These are phyloP conservation scores for Cotoneaster glaucophyllus DNA, from an alignment of 306 rosid species.

Conservation along the genomic window DNA sequence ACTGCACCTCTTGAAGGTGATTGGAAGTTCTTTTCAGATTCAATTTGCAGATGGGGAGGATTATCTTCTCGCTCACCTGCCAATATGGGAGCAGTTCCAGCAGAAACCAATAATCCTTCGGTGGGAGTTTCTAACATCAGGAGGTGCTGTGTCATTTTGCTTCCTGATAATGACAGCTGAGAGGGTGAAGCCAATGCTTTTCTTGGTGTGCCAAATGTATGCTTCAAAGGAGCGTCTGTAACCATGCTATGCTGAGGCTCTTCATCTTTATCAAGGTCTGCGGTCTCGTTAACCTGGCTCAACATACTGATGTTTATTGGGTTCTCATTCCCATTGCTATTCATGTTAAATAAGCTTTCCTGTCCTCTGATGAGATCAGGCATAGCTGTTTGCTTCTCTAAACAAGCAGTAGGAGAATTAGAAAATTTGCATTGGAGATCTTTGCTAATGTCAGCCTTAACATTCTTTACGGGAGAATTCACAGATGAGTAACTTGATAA, in stretches of 20 bases:
- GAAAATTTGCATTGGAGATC: constrained; percentile 25
- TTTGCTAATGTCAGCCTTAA: constrained; percentile 13
- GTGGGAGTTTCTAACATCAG: constrained; percentile 18
- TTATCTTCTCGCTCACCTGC: constrained; percentile 8
- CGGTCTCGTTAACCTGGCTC: constrained; percentile 30
- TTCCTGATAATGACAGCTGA: constrained; percentile 24
- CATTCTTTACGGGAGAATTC: constrained; percentile 25
- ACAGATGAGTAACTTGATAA: constrained; percentile 52
- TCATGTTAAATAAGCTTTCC: constrained; percentile 26
- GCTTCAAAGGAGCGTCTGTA: constrained; percentile 13
- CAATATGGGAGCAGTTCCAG: constrained; percentile 15
- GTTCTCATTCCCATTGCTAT: constrained; percentile 23
- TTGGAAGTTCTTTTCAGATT: constrained; percentile 21
- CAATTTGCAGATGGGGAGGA: constrained; percentile 19
- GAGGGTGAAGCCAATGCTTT: constrained; percentile 24
- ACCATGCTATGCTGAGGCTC: constrained; percentile 17
- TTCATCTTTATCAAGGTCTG: constrained; percentile 21
- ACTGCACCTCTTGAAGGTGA: constrained; percentile 20
- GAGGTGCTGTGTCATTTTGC: constrained; percentile 22
- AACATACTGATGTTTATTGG: constrained; percentile 18
- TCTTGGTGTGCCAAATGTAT: constrained; percentile 15
- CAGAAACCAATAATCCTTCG: constrained; percentile 5
- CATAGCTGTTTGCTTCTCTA: constrained; percentile 30
- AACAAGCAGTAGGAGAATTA: constrained; percentile 32
- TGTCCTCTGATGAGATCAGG: constrained; percentile 24